Conservation (phyloP, 1,139 yeast species). For the Diutina ranongensis region DNA sequence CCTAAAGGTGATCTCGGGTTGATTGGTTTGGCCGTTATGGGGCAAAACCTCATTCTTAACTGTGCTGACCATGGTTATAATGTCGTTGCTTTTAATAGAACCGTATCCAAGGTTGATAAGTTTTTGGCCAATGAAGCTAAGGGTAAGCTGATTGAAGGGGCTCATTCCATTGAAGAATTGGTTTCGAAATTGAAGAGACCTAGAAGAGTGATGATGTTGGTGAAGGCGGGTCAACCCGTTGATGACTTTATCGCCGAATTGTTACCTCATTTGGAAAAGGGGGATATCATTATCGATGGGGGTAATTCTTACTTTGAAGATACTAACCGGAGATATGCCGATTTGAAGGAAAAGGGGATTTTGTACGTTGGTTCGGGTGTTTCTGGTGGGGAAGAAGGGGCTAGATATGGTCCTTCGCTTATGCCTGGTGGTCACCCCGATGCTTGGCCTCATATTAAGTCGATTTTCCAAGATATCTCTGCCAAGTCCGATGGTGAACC, state of each 20-base stretch:
- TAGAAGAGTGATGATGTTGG: constrained; percentile 86
- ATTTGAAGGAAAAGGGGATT: constrained; percentile 78
- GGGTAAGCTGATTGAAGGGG: constrained; percentile 86
- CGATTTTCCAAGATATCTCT: constrained; percentile 89
- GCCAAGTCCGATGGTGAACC: constrained; percentile 98
- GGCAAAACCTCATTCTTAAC: constrained; percentile 94
- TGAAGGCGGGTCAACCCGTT: constrained; percentile 95
- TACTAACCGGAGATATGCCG: constrained; percentile 91
- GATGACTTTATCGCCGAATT: constrained; percentile 84
- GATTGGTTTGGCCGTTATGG: constrained; percentile 99
- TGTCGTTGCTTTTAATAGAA: constrained; percentile 98
- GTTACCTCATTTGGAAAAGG: constrained; percentile 85
- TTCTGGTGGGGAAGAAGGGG: constrained; percentile 99
- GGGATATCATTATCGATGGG: constrained; percentile 98
- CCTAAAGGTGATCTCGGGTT: constrained; percentile 83
- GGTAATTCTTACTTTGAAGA: constrained; percentile 99
- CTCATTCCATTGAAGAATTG: constrained; percentile 84
- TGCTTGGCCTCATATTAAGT: constrained; percentile 98
- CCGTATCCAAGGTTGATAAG: constrained; percentile 88
- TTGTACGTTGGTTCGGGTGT: constrained; percentile 98
- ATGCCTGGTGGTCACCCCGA: constrained; percentile 99
- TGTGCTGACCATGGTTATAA: constrained; percentile 98
- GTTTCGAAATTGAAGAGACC: constrained; percentile 86
- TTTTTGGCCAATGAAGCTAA: constrained; percentile 92
- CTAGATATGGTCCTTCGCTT: constrained; percentile 96